These are phyloP conservation scores for Colletotrichum sp. DNA, from an alignment of 2,329 filamentous ascomycete species.

Conservation along the genomic window DNA sequence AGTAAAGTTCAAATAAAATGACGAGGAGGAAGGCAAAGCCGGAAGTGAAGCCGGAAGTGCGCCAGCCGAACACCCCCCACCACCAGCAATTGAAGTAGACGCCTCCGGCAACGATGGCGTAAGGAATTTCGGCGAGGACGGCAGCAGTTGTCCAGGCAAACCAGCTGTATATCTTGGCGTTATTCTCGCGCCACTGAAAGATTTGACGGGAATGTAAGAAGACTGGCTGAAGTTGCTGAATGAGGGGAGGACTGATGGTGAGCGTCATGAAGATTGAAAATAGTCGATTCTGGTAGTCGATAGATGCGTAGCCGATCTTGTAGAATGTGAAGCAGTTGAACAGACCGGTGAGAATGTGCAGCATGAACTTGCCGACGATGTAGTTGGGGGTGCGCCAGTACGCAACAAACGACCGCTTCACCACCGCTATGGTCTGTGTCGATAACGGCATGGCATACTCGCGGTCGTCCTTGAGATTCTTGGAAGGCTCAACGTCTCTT, in stretches of 20 bases:
- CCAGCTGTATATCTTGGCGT: conserved; percentile 84
- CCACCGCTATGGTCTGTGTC: conserved; percentile 58
- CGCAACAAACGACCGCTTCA: conserved; percentile 62
- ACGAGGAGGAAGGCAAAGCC: conserved; percentile 69
- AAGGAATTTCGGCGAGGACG: conserved; percentile 74
- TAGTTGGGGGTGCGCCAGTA: conserved; percentile 73
- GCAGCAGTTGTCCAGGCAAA: conserved; percentile 70
- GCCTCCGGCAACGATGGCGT: conserved; percentile 67
- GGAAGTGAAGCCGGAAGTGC: conserved; percentile 57
- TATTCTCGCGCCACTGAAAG: conserved; percentile 75
- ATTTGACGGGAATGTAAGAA: conserved; percentile 71
- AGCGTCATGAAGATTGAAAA: conserved; percentile 81
- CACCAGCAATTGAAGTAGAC: conserved; percentile 71
- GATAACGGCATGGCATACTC: conserved; percentile 68
- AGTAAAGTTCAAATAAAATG: conserved; percentile 71
- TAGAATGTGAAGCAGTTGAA: conserved; percentile 78
- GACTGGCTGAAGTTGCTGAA: conserved; percentile 78
- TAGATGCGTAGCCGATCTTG: conserved; percentile 58
- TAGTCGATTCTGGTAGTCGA: conserved; percentile 73
- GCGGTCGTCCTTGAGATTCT: conserved; percentile 52
- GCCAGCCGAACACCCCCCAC: conserved; percentile 54
- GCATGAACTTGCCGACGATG: conserved; percentile 64
- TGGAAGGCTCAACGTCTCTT: conserved; percentile 38
- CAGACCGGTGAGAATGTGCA: conserved; percentile 66
- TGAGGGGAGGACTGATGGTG: conserved; percentile 75